Conservation (phyloP, 495 filamentous ascomycete genomes). For the Hypoxylon fragiforme region DNA sequence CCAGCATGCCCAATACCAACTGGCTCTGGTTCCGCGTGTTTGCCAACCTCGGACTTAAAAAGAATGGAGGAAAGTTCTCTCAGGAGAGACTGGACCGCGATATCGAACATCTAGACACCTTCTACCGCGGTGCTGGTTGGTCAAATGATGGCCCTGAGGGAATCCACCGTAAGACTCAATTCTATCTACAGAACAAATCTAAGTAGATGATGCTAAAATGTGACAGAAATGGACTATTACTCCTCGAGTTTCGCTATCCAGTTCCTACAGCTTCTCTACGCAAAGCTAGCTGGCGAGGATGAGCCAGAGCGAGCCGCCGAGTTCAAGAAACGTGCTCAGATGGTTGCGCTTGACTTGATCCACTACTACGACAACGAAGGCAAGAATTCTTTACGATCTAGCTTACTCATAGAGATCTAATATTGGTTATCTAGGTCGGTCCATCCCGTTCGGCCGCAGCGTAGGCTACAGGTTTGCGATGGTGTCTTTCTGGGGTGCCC, state of each 20-base stretch:
- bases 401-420: too few species aligned
- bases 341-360: constrained; percentile 68
- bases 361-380: constrained; percentile 74
- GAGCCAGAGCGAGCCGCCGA: constrained; percentile 69
- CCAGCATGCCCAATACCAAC: constrained; percentile 60
- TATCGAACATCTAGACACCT: constrained; percentile 75
- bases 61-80: constrained; percentile 67
- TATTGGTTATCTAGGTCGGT: constrained; percentile 43
- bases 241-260: constrained; percentile 81
- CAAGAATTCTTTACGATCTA: constrained; percentile 28
- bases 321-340: constrained; percentile 66
- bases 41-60: constrained; percentile 74
- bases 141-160: constrained; percentile 77
- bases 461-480: constrained; percentile 82
- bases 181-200: background rate
- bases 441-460: constrained; percentile 75
- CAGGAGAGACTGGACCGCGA: constrained; percentile 69
- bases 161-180: constrained; percentile 56
- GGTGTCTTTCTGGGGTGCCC: constrained; percentile 78
- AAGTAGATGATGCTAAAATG: background rate
- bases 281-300: constrained; percentile 69
- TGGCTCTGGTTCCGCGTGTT: constrained; percentile 85
- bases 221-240: constrained; percentile 75
- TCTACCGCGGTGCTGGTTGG: constrained; percentile 79
- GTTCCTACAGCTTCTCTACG: constrained; percentile 74